Evolutionary conservation across 371 early-diverging fungal species (phyloP).

Genomic region (Saksenaea vasiformis): DNA sequence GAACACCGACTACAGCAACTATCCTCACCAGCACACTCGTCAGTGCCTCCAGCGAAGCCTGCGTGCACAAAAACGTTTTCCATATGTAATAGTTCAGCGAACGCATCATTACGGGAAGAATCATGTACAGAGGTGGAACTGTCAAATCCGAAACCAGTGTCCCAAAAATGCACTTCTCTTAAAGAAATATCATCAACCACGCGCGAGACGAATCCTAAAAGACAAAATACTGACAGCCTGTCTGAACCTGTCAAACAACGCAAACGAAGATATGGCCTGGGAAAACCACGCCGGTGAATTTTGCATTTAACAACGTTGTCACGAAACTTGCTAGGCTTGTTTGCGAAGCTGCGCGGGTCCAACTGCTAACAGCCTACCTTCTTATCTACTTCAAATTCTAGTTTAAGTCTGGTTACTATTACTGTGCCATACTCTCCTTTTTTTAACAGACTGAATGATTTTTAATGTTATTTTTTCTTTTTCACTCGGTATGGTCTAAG

Average conservation of each 20-base stretch:
- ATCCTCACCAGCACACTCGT: background rate
- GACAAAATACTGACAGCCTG: background rate
- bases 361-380: no score
- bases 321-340: background rate
- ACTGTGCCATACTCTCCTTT: no score
- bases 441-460: no score
- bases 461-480: no score
- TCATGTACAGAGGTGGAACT: background rate
- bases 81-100: background rate
- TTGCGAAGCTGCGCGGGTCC: background rate
- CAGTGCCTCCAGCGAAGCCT: background rate
- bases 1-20: no score
- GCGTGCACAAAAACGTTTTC: background rate
- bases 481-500: no score
- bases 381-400: no score
- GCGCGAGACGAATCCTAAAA: background rate
- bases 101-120: background rate
- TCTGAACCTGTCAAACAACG: background rate
- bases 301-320: background rate
- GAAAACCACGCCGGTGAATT: background rate
- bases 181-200: background rate
- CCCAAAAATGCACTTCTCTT: background rate
- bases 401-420: no score
- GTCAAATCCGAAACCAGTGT: background rate
- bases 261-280: slow-evolving; percentile 1